phyloP scores from a whole-genome alignment of 2,329 filamentous ascomycete genomes.

The Aspergillus fumigatus region DNA sequence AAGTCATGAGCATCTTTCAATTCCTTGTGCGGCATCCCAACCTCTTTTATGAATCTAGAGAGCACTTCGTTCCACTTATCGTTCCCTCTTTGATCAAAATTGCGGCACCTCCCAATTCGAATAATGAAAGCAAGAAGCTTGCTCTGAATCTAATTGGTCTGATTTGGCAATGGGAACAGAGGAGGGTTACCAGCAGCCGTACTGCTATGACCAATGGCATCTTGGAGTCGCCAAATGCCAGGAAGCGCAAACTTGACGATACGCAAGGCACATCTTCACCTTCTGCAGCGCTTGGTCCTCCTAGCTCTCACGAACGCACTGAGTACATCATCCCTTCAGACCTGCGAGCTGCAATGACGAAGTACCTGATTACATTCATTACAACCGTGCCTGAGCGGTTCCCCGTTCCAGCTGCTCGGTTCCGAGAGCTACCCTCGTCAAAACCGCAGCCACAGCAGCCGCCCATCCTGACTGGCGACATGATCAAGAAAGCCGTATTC shows the following conservation, averaged over 20 bases:
- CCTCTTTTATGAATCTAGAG: conserved; percentile 89
- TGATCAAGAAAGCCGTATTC: conserved; percentile 78
- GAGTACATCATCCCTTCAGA: conserved; percentile 66
- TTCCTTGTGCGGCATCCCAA: conserved; percentile 90
- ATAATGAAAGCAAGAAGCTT: conserved; percentile 85
- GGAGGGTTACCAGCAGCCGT: conserved; percentile 60
- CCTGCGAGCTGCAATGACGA: conserved; percentile 76
- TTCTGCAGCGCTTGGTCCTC: conserved; percentile 46
- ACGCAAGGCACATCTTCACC: conserved; percentile 53
- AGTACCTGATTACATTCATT: conserved; percentile 94
- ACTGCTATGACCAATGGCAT: conserved; percentile 28
- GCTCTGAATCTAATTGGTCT: conserved; percentile 86
- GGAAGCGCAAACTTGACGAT: conserved; percentile 74
- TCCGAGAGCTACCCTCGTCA: conserved; percentile 51
- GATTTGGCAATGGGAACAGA: conserved; percentile 89
- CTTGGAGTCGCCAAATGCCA: conserved; percentile 67
- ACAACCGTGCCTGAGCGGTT: conserved; percentile 84
- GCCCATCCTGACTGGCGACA: conserved; percentile 62
- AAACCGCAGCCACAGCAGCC: conserved; percentile 33
- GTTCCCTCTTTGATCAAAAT: conserved; percentile 87
- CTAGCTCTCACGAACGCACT: conserved; percentile 45
- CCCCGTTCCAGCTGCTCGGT: conserved; percentile 66
- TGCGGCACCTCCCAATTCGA: conserved; percentile 71
- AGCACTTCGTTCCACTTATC: conserved; percentile 85
- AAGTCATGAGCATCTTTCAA: conserved; percentile 95